A percentile compares a stretch with the other conserved stretches of the same genome.
These are phyloP conservation scores for Luzula sylvatica DNA, from an alignment of 176 grass and related monocot species.

Conservation along the genomic window DNA sequence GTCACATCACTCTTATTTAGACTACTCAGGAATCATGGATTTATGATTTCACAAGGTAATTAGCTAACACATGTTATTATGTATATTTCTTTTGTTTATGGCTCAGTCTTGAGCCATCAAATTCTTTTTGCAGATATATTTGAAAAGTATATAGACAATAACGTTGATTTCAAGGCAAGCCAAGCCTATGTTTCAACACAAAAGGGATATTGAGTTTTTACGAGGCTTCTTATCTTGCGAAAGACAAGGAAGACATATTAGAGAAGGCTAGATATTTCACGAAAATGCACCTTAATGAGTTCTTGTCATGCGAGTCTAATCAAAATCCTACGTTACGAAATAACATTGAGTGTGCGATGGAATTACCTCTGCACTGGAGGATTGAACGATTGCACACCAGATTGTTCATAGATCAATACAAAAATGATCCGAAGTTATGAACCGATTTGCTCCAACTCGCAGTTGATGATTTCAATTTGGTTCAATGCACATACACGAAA, in stretches of 20 bases:
- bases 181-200: neutral
- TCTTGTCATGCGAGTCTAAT: neutral
- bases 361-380: slow-evolving; percentile 22
- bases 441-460: slow-evolving; percentile 12
- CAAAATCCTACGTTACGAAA: neutral
- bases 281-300: slow-evolving; percentile 11
- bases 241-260: too few relatives aligned
- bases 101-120: too few relatives aligned
- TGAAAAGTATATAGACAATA: neutral
- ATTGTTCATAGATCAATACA: slow-evolving; percentile 18
- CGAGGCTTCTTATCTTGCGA: slow-evolving; percentile 23
- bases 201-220: slow-evolving; percentile 15
- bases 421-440: neutral
- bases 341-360: slow-evolving; percentile 9
- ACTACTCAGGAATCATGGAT: slow-evolving; percentile 15
- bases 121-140: slow-evolving; percentile 1
- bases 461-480: slow-evolving; percentile 21
- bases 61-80: too few relatives aligned
- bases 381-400: slow-evolving; percentile 11
- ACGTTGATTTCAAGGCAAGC: neutral
- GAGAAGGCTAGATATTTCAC: too few relatives aligned
- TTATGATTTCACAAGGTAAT: too few relatives aligned
- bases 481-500: too few relatives aligned
- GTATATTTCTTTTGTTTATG: too few relatives aligned
- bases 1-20: slow-evolving; percentile 10